phyloP scores from a whole-genome alignment of 148 eudicot genomes.

The Heliamphora exappendiculata region DNA sequence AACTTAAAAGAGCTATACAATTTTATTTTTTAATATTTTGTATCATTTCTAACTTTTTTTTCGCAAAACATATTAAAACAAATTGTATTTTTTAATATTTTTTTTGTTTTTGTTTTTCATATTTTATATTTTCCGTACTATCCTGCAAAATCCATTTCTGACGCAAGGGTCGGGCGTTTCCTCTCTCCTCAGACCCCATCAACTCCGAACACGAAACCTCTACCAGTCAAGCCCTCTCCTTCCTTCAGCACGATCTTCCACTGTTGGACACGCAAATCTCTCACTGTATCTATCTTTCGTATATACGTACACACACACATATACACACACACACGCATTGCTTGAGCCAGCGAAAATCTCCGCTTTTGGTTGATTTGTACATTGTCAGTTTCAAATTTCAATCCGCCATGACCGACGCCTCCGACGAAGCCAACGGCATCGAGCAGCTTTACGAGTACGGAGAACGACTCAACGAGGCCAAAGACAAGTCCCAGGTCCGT shows the following conservation, averaged over 20 bases:
- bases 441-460: conserved; percentile 87
- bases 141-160: too few relatives aligned
- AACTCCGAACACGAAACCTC: neutral
- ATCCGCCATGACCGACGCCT: conserved; percentile 41
- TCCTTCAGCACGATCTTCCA: neutral
- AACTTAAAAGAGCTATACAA: too few relatives aligned
- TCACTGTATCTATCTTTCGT: neutral
- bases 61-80: too few relatives aligned
- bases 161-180: too few relatives aligned
- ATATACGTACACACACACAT: neutral
- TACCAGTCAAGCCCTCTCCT: neutral
- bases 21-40: too few relatives aligned
- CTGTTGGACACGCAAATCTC: neutral
- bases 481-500: conserved; percentile 86
- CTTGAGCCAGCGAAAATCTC: neutral
- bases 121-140: too few relatives aligned
- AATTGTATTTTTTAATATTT: too few relatives aligned
- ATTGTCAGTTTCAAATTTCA: neutral
- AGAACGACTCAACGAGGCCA: conserved; percentile 76
- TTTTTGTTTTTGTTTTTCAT: too few relatives aligned
- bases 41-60: too few relatives aligned
- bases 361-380: neutral
- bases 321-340: neutral
- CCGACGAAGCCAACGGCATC: conserved; percentile 57
- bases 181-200: too few relatives aligned